These are phyloP conservation scores for Euphorbia corollata DNA, from an alignment of 441 rosid genomes.

Conservation along the genomic window DNA sequence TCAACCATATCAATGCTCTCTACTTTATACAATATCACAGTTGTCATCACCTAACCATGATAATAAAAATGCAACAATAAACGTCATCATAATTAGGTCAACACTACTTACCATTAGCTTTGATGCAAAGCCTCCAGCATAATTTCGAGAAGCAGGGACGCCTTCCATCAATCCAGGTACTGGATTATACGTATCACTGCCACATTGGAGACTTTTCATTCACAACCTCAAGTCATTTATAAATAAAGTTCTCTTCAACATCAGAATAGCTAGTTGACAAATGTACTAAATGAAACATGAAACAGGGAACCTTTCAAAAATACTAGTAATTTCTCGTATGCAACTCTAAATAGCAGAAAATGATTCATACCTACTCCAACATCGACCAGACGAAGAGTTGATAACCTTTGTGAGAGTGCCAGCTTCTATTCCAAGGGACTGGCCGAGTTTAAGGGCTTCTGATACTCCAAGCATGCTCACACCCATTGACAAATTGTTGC, in stretches of 20 bases:
- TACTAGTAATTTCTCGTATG: too few relatives aligned
- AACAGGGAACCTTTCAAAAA: not conserved
- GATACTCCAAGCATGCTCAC: conserved; percentile 90
- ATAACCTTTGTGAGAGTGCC: conserved; percentile 61
- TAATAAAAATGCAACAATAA: too few relatives aligned
- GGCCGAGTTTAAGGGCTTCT: conserved; percentile 93
- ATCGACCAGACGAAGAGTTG: conserved; percentile 79
- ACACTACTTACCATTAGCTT: conserved; percentile 64
- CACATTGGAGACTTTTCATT: conserved; percentile 17
- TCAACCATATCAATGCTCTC: too few relatives aligned
- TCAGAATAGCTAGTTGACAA: not conserved
- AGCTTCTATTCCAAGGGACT: conserved; percentile 67
- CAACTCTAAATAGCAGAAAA: conserved; percentile 13
- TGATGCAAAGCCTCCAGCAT: conserved; percentile 68
- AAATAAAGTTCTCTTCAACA: not conserved
- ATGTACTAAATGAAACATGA: not conserved
- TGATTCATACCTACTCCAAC: conserved; percentile 72
- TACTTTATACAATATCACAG: too few relatives aligned
- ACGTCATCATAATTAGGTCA: not conserved
- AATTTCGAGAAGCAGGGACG: conserved; percentile 79
- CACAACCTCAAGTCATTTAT: conserved; percentile 10
- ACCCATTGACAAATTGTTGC: conserved; percentile 89
- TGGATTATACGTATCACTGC: conserved; percentile 83
- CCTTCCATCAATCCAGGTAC: conserved; percentile 97
- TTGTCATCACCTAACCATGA: too few relatives aligned